These are phyloP conservation scores for Exophiala sp. DNA, from an alignment of 2,329 filamentous ascomycete species.

Conservation along the genomic window DNA sequence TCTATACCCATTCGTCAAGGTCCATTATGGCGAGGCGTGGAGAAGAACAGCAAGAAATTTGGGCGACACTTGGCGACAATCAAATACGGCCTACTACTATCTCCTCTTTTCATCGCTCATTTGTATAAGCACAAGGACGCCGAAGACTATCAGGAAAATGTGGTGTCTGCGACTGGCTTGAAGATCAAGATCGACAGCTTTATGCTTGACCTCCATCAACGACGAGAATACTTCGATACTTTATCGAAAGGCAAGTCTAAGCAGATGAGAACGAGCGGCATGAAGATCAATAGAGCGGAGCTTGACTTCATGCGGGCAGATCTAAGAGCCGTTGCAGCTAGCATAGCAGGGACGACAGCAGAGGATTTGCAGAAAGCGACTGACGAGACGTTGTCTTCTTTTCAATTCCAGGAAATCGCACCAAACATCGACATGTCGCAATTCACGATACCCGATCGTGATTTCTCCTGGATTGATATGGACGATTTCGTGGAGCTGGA, in stretches of 20 bases:
- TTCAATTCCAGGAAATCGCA: conserved; percentile 54
- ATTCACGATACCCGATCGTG: conserved; percentile 93
- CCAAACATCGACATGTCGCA: conserved; percentile 66
- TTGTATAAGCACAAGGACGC: conserved; percentile 98
- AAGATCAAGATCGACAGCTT: conserved; percentile 96
- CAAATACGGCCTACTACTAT: conserved; percentile 92
- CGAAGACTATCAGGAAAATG: conserved; percentile 74
- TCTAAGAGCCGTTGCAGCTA: conserved; percentile 87
- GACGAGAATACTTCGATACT: conserved; percentile 86
- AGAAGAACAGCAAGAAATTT: conserved; percentile 98
- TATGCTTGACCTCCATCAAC: conserved; percentile 92
- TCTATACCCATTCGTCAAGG: conserved; percentile 93
- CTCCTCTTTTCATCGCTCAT: conserved; percentile 89
- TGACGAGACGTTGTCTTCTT: conserved; percentile 59
- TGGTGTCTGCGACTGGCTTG: conserved; percentile 88
- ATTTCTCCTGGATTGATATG: conserved; percentile 98
- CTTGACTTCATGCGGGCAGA: conserved; percentile 89
- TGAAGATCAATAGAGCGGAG: conserved; percentile 93
- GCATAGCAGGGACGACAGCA: conserved; percentile 73
- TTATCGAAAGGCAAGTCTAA: conserved; percentile 72
- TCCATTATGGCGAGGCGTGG: conserved; percentile 80
- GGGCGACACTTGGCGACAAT: conserved; percentile 95
- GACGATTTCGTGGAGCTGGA: conserved; percentile 98
- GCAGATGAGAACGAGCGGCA: conserved; percentile 78
- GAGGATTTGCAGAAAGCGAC: conserved; percentile 68